Evolutionary conservation across 2,329 filamentous ascomycete genomes (phyloP), one percentile per base, ranked within the genome.

Genomic region (Epicoccum sorghinum): DNA sequence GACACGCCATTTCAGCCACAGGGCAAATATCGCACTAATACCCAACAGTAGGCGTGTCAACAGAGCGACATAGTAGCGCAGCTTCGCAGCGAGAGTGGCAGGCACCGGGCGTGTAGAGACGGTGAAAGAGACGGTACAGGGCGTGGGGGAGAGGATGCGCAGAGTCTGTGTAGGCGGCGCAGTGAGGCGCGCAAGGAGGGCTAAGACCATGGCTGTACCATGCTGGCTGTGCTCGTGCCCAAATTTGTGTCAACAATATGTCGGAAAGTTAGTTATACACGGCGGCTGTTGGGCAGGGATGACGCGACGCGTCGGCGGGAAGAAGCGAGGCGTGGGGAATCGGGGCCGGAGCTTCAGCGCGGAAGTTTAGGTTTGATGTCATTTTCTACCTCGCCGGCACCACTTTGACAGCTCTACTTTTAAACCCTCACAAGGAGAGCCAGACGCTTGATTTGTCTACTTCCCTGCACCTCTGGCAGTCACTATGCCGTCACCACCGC

Each of bases 61-160:
- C 43, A 83, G 62, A 38, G 78, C 71, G 29, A 80, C 50, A 56
- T 75, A 72, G 61, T 77, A 79, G 5, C 77, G 61, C 41, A 79
- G 52, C 52, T 75, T 78, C 10, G 81, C 77, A 12, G 79, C 67
- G 29, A 82, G 66, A 13, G 78, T 82, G 8, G 72, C 73, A 32
- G 75, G 76, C 10, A 74, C 69, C 10, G 89, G 86, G 39, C 86
- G 85, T 53, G 93, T 97, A 32, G 93, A 95, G 51, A 97, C 90
- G 27, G 89, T 96, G 81, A 93, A 98, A 62, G 90, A 89, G 71
- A 90, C 87, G n/a, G 95, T 96, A 3, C 92, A 96, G 41, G 91
- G 88, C 23, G 95, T 80, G 10, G 79, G 79, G n/a, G 67, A 61
- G 8, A 69, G 47, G 10, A 56, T 65, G 7, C 50, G 67, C 0